Evolutionary conservation across 1,284 basidiomycete species (phyloP), one percentile per base, ranked within the genome.

Genomic region (Ustilago trichophora): DNA sequence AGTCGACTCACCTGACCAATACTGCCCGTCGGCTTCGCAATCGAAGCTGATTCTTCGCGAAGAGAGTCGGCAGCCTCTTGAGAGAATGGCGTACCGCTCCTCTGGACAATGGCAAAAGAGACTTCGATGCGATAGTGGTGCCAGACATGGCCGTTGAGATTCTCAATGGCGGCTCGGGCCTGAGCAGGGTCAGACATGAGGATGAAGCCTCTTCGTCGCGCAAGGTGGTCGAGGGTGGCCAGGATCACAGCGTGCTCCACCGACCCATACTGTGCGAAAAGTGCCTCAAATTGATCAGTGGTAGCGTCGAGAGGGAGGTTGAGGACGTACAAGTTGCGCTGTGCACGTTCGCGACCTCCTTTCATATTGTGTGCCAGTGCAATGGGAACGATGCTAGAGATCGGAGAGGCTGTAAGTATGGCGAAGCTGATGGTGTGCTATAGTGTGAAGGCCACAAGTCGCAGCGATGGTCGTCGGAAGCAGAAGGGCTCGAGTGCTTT

Each of bases 161-260:
- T 44, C 15, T 72, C 58, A 33, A 81, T 69, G 6, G 79, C 79
- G 24, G 47, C 52, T 16, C 59, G 65, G 6, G 79, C 79, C 34
- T 75, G 60, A n/a, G 36, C 24, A 3, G 77, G 44, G 11, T 52
- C 41, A 7, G 67, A 59, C 79, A 81, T 81, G 52, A 80, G 75
- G 31, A 81, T 77, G 52, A 81, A 80, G 13, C 79, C 79, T 18
- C 78, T 65, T 22, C 78, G 71, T 33, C 79, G 72, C 11, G 79
- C 79, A 37, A 78, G 54, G n/a, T 72, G 70, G 44, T 81, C 79
- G 11, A 80, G 71, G 41, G 78, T 81, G 3, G 79, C 77, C 13
- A 81, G 59, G 22, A 81, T 80, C 18, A 81, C 79, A 18, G 77
- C 76, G 57, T 81, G 79, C 21, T 67, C 60, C 6, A 81, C 79